Evolutionary conservation across 1,139 yeast species (phyloP).

Genomic region (Magnusiomyces starmeri): DNA sequence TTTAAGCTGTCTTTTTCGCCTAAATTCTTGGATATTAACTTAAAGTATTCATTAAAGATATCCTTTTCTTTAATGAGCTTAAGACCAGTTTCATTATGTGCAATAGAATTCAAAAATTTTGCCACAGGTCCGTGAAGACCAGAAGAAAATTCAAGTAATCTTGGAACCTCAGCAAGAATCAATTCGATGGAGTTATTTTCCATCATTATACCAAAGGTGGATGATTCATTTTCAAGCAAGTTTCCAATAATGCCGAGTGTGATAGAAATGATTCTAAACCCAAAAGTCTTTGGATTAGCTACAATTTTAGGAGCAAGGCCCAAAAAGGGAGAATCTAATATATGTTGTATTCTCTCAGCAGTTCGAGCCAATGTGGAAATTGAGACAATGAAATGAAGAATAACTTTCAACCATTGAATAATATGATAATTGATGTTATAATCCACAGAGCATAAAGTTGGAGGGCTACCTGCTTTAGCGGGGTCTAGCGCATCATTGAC

Average conservation of each 20-base stretch:
- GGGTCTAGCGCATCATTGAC: constrained; percentile 56
- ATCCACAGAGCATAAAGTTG: constrained; percentile 47
- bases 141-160: constrained; percentile 47
- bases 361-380: constrained; percentile 69
- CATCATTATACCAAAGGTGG: constrained; percentile 71
- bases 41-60: constrained; percentile 41
- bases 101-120: constrained; percentile 75
- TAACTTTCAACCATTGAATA: constrained; percentile 39
- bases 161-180: constrained; percentile 49
- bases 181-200: constrained; percentile 72
- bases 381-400: constrained; percentile 56
- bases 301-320: constrained; percentile 54
- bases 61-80: constrained; percentile 44
- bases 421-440: constrained; percentile 59
- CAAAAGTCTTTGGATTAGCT: constrained; percentile 54
- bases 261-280: constrained; percentile 57
- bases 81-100: constrained; percentile 70
- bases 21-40: constrained; percentile 18
- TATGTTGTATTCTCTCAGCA: constrained; percentile 66
- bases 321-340: constrained; percentile 77
- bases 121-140: constrained; percentile 59
- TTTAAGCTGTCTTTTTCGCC: constrained; percentile 34
- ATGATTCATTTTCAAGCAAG: constrained; percentile 85
- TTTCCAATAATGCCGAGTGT: constrained; percentile 61
- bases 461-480: constrained; percentile 43